These are phyloP conservation scores for Diospyros lotus DNA, from an alignment of 148 eudicot species.

Conservation along the genomic window DNA sequence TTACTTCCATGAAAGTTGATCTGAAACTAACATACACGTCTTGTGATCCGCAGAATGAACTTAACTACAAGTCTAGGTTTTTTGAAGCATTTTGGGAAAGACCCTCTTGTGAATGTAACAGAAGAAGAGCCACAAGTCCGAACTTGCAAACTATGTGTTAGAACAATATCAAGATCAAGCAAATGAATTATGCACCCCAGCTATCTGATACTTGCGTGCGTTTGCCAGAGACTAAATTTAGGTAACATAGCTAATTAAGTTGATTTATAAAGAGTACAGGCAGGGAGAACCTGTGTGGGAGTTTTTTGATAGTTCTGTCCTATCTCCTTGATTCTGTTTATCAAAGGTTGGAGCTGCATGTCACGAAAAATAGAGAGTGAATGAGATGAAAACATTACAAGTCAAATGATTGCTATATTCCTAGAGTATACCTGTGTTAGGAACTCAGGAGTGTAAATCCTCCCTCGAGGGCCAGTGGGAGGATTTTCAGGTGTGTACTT, in stretches of 20 bases:
- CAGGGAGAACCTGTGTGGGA: slow-evolving; percentile 61
- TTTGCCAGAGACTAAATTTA: neutral
- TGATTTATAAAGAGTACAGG: neutral
- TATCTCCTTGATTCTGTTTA: slow-evolving; percentile 73
- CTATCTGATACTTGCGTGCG: too few relatives aligned
- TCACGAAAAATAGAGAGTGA: slow-evolving; percentile 9
- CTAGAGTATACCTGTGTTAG: slow-evolving; percentile 51
- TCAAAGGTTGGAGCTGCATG: slow-evolving; percentile 86
- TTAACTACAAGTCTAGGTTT: too few relatives aligned
- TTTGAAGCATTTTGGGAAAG: too few relatives aligned
- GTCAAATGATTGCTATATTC: neutral
- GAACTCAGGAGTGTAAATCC: slow-evolving; percentile 71
- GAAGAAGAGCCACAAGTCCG: too few relatives aligned
- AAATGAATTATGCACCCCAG: too few relatives aligned
- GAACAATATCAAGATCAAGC: too few relatives aligned
- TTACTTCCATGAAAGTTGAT: neutral
- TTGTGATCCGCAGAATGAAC: too few relatives aligned
- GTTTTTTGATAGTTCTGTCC: slow-evolving; percentile 69
- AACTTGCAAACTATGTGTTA: too few relatives aligned
- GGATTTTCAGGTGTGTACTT: slow-evolving; percentile 89
- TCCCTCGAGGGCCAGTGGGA: slow-evolving; percentile 91
- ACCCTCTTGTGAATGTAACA: too few relatives aligned
- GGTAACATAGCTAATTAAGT: neutral
- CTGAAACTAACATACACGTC: too few relatives aligned
- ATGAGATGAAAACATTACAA: neutral